Evolutionary conservation across 2,329 filamentous ascomycete species (phyloP).

Genomic region (Thielaviopsis populi): DNA sequence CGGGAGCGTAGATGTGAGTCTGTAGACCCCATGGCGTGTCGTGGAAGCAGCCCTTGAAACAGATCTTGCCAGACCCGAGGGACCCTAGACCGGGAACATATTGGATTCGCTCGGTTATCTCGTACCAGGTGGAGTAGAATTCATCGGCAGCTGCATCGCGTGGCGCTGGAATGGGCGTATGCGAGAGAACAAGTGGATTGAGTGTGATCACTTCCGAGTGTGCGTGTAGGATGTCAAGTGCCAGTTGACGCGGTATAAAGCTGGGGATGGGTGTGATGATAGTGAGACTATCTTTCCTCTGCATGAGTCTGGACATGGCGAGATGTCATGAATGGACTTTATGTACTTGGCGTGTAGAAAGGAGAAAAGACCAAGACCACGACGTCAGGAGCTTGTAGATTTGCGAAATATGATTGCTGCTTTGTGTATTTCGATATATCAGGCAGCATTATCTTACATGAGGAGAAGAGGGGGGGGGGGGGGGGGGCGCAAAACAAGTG

Average conservation of each 20-base stretch:
- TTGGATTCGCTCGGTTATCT: constrained; percentile 55
- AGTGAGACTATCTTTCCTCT: constrained; percentile 51
- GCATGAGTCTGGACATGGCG: constrained; percentile 29
- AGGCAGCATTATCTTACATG: background rate
- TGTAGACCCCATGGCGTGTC: constrained; percentile 58
- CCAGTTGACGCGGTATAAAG: constrained; percentile 56
- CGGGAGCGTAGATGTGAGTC: constrained; percentile 55
- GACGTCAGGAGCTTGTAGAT: background rate
- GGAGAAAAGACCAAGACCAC: background rate
- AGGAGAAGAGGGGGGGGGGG: background rate
- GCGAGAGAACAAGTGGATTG: constrained; percentile 51
- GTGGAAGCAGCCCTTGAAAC: constrained; percentile 57
- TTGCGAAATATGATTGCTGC: background rate
- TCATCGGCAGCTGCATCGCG: constrained; percentile 54
- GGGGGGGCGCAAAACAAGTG: background rate
- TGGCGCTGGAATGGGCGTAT: constrained; percentile 49
- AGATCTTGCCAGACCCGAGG: constrained; percentile 49
- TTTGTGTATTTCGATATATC: background rate
- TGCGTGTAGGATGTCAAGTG: constrained; percentile 56
- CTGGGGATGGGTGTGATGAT: constrained; percentile 55
- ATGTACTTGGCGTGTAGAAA: background rate
- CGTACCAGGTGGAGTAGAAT: constrained; percentile 60
- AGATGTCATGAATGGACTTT: background rate
- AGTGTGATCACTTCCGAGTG: constrained; percentile 57
- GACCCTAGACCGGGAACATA: constrained; percentile 51